Conservation (phyloP, 768 basidiomycete species). For the Boletus pseudopeckii region DNA sequence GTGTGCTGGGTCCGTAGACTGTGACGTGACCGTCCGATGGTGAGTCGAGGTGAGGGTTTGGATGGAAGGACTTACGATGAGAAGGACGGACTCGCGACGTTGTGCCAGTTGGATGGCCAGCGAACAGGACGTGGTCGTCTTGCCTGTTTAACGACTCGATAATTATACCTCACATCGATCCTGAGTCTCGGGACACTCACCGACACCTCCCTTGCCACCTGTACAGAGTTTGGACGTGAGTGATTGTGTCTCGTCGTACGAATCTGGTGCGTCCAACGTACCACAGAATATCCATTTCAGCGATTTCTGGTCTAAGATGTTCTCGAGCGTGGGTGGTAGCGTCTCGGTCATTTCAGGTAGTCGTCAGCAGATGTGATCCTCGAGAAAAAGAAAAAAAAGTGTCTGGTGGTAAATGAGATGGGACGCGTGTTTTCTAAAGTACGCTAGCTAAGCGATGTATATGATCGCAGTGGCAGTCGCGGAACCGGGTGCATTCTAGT, state of each 20-base stretch:
- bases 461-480: constrained; percentile 4
- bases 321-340: constrained; percentile 86
- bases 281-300: constrained; percentile 99
- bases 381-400: constrained; percentile 1
- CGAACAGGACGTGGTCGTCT: constrained; percentile 97
- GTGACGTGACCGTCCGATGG: not conserved
- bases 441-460: constrained; percentile 9
- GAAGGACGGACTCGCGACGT: constrained; percentile 89
- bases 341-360: constrained; percentile 47
- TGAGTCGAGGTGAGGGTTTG: not conserved
- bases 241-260: constrained; percentile 9
- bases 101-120: constrained; percentile 94
- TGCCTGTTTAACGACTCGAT: constrained; percentile 51
- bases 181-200: constrained; percentile 43
- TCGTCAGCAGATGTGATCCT: constrained; percentile 8
- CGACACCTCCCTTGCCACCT: constrained; percentile 99
- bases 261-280: constrained; percentile 37
- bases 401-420: constrained; percentile 8
- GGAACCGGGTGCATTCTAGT: not conserved
- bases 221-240: constrained; percentile 11
- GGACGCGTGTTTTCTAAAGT: constrained; percentile 19
- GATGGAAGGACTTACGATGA: constrained; percentile 65
- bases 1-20: constrained; percentile 99
- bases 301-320: constrained; percentile 87
- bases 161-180: not conserved